phyloP scores from a whole-genome alignment of 306 rosid genomes.

The Astragalus glycyphyllos region DNA sequence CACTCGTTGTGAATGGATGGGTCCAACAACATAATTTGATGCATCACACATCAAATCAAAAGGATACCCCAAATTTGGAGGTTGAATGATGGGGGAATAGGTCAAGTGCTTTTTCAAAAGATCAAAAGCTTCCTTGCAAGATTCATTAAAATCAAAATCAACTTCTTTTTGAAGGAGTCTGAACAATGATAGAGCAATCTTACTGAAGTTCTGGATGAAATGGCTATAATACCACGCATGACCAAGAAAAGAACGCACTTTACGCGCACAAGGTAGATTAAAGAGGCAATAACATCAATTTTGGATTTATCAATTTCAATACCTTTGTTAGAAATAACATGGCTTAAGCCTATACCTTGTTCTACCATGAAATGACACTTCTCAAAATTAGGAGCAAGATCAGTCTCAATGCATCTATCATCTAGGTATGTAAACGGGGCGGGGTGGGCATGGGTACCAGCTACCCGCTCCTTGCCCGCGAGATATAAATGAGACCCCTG shows the following conservation, averaged over 20 bases:
- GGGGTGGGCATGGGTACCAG: too few species aligned
- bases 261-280: neutral
- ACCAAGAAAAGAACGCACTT: neutral
- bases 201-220: neutral
- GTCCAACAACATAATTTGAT: neutral
- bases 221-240: neutral
- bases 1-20: neutral
- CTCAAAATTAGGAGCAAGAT: too few species aligned
- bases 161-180: neutral
- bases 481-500: too few species aligned
- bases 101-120: too few species aligned
- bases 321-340: too few species aligned
- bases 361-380: too few species aligned
- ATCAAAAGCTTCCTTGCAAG: neutral
- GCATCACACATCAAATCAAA: neutral
- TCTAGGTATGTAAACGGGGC: too few species aligned
- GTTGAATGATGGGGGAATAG: neutral
- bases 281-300: neutral
- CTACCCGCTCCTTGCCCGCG: too few species aligned
- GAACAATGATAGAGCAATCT: neutral
- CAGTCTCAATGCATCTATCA: too few species aligned
- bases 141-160: too few species aligned
- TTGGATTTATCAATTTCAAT: too few species aligned
- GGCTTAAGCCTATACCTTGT: too few species aligned
- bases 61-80: neutral